Base-by-base conservation (phyloP, 495 filamentous ascomycete species). In the Penicillium chermesinum region DNA sequence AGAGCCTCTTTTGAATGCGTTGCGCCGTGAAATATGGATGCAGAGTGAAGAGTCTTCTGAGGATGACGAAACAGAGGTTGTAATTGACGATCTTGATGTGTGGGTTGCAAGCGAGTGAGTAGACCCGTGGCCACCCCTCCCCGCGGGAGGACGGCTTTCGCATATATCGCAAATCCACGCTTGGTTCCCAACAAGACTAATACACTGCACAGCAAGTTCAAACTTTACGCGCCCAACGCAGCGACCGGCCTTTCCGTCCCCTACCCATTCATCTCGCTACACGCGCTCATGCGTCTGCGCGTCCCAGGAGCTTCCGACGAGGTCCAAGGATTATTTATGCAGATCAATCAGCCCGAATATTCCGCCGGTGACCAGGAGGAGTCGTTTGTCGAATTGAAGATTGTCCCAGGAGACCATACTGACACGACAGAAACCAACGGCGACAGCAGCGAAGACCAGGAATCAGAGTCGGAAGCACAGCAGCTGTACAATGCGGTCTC, bases 221-320 rank as follows among this genome's bases (percentile, higher is more conserved):
- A 81, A 38, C 67, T 95, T 53, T 91, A 81, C 73, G 85, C 81
- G 61, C 66, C 78, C 39, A 44, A 77, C 15, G 72, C 70, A 38
- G 67, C 73, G 25, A 67, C 65, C 2, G 91, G 90, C 41, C 58
- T 95, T 41, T 76, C 82, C 33, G 89, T 98, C 49, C 86, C 89
- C 12, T 98, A 96, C 72, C 89, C 87, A 3, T 69, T 82, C 25
- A 89, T 98, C 60, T 86, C 84, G 21, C 81, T 97, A 8, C 93
- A 98, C 66, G 93, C 91, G 7, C 80, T 90, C 64, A 85, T 90
- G 64, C 78, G 78, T 45, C 69, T 74, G n/a, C 63, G 56, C 38
- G 65, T 78, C 50, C 70, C 67, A 8, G 53, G 60, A 38, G 57
- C 60, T 14, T 12, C 42, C 14, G 48, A 65, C 45, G 71, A 77